Percentiles rank a stretch among this genome's conserved stretches.
Evolutionary conservation across 148 eudicot genomes (phyloP).

Genomic region (Nepenthes mirabilis): DNA sequence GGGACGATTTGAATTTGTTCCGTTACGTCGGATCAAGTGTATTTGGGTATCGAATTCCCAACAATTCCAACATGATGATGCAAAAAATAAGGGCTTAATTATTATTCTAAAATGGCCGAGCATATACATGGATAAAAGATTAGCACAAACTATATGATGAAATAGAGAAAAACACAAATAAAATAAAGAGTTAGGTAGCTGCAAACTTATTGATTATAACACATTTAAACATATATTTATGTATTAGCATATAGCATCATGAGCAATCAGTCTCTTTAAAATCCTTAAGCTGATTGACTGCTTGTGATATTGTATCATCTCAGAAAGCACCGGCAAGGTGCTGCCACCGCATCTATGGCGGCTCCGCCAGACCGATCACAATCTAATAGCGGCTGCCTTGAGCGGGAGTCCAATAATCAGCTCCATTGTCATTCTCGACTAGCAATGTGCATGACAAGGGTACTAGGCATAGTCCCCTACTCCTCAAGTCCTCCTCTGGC

Average conservation of each 20-base stretch:
- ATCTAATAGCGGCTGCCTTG: neutral
- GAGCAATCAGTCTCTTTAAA: conserved; percentile 76
- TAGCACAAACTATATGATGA: too few species aligned
- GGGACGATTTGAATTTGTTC: too few species aligned
- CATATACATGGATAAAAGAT: too few species aligned
- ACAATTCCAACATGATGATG: too few species aligned
- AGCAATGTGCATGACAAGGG: conserved; percentile 75
- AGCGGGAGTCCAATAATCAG: conserved; percentile 78
- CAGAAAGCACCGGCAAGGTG: conserved; percentile 3
- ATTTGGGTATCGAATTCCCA: too few species aligned
- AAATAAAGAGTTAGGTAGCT: too few species aligned
- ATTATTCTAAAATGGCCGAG: too few species aligned
- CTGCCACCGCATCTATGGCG: neutral
- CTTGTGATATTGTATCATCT: conserved; percentile 76
- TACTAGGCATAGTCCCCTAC: conserved; percentile 83
- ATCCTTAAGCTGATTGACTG: conserved; percentile 58
- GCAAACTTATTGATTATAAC: too few species aligned
- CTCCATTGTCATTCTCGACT: conserved; percentile 77
- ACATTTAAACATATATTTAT: too few species aligned
- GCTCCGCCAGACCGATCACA: neutral
- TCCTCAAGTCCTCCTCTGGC: conserved; percentile 36
- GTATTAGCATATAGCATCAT: conserved; percentile 49
- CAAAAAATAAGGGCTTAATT: too few species aligned
- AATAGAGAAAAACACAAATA: too few species aligned
- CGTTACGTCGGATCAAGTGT: too few species aligned